Percentiles rank a stretch among this genome's conserved stretches.
Evolutionary conservation across 2,329 filamentous ascomycete species (phyloP).

Genomic region (Hypoxylon sp.): DNA sequence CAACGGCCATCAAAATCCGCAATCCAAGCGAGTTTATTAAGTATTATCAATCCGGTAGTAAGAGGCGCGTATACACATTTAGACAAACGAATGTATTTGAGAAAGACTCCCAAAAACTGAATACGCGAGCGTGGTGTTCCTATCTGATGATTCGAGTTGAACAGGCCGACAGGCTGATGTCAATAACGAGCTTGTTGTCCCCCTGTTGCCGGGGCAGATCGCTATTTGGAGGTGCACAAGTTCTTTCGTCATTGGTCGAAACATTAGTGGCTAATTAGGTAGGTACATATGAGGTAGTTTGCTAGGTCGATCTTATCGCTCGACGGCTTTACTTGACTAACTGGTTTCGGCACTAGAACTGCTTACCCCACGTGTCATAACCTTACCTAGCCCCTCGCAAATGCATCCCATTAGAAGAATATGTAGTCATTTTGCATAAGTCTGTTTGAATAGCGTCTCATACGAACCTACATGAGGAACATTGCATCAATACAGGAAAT

Average conservation of each 20-base stretch:
- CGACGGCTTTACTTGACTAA: constrained; percentile 33
- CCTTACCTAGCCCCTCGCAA: constrained; percentile 22
- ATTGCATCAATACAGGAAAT: too few relatives aligned
- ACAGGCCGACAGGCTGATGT: constrained; percentile 43
- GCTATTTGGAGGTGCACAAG: constrained; percentile 28
- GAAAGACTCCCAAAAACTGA: neutral
- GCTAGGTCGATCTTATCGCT: constrained; percentile 32
- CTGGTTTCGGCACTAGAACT: constrained; percentile 36
- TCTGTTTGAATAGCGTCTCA: too few relatives aligned
- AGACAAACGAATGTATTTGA: constrained; percentile 26
- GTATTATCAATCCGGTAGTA: constrained; percentile 34
- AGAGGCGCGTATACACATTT: constrained; percentile 13
- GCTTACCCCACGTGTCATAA: constrained; percentile 34
- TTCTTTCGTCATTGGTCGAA: constrained; percentile 30
- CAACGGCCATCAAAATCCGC: constrained; percentile 27
- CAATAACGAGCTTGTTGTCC: constrained; percentile 33
- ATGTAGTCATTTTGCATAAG: neutral
- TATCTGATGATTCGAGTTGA: constrained; percentile 25
- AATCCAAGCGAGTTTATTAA: constrained; percentile 30
- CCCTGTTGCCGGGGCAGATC: constrained; percentile 45
- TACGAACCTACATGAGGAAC: neutral
- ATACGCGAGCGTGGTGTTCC: constrained; percentile 2
- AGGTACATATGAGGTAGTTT: constrained; percentile 24
- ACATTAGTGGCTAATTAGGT: constrained; percentile 32
- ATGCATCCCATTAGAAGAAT: constrained; percentile 7